Evolutionary conservation across 2,329 filamentous ascomycete genomes (phyloP).

Genomic region (Beauveria sp.): DNA sequence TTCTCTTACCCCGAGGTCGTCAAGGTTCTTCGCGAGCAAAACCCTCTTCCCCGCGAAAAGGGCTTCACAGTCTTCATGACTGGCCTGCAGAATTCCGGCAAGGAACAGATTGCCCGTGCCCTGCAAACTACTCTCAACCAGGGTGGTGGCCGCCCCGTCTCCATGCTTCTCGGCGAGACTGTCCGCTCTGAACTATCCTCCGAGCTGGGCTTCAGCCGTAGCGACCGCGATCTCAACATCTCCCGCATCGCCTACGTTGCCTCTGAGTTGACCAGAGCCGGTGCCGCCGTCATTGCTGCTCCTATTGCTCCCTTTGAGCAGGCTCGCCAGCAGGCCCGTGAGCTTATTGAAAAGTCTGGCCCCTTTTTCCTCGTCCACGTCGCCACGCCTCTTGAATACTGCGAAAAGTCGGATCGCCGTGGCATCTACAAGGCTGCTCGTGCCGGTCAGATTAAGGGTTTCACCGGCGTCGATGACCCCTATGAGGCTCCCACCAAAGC

Average conservation of each 20-base stretch:
- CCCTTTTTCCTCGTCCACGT: slow-evolving; percentile 95
- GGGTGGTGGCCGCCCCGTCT: slow-evolving; percentile 90
- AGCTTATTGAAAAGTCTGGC: slow-evolving; percentile 80
- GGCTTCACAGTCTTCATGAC: slow-evolving; percentile 98
- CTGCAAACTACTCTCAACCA: slow-evolving; percentile 97
- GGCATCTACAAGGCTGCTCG: slow-evolving; percentile 83
- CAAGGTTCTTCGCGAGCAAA: slow-evolving; percentile 89
- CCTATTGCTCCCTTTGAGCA: slow-evolving; percentile 90
- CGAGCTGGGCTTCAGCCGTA: slow-evolving; percentile 88
- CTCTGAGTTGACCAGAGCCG: slow-evolving; percentile 84
- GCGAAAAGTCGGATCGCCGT: slow-evolving; percentile 89
- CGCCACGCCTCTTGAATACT: slow-evolving; percentile 82
- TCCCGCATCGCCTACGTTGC: slow-evolving; percentile 94
- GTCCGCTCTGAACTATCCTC: slow-evolving; percentile 88
- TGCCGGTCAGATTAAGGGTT: slow-evolving; percentile 88
- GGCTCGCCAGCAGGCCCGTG: slow-evolving; percentile 67
- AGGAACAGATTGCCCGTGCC: slow-evolving; percentile 92
- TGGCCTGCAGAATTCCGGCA: slow-evolving; percentile 92
- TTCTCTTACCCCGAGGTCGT: slow-evolving; percentile 99
- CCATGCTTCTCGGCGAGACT: slow-evolving; percentile 89
- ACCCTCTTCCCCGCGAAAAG: slow-evolving; percentile 83
- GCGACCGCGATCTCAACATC: slow-evolving; percentile 93
- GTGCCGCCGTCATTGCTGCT: slow-evolving; percentile 90
- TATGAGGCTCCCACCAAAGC: slow-evolving; percentile 81
- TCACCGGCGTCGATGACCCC: slow-evolving; percentile 96